A percentile compares a stretch with the other conserved stretches of the same genome.
Conservation (phyloP, 768 basidiomycete species). For the Pholiota microspora region DNA sequence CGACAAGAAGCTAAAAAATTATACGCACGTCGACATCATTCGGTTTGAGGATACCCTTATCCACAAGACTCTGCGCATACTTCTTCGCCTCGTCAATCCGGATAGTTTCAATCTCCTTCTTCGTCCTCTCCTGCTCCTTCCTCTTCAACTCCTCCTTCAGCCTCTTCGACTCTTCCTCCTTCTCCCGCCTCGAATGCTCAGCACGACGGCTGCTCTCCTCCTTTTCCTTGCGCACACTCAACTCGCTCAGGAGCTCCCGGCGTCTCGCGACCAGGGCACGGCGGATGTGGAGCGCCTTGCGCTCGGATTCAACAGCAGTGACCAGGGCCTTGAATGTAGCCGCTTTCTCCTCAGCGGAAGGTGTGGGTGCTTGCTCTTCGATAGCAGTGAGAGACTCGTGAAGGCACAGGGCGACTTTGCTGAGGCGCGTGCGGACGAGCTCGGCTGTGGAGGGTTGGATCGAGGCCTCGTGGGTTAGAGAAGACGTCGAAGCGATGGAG, state of each 20-base stretch:
- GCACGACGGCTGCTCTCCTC: constrained; percentile 82
- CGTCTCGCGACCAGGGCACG: constrained; percentile 84
- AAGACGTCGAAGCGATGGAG: constrained; percentile 23
- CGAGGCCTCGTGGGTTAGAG: constrained; percentile 28
- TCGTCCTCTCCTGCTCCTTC: constrained; percentile 62
- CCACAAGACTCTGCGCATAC: constrained; percentile 79
- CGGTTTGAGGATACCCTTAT: constrained; percentile 66
- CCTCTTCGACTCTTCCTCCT: constrained; percentile 64
- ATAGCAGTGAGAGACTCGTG: constrained; percentile 66
- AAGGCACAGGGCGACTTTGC: constrained; percentile 70
- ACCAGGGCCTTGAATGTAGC: constrained; percentile 59
- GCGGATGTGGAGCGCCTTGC: constrained; percentile 72
- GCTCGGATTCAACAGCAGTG: constrained; percentile 67
- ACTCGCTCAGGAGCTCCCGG: constrained; percentile 80
- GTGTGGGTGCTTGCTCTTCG: constrained; percentile 36
- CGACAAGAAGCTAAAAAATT: constrained; percentile 10
- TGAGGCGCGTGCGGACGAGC: constrained; percentile 74
- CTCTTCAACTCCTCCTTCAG: constrained; percentile 62
- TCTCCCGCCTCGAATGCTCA: constrained; percentile 61
- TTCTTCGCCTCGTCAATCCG: constrained; percentile 83
- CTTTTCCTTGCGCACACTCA: constrained; percentile 82
- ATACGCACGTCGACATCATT: constrained; percentile 64
- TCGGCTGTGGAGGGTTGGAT: constrained; percentile 74
- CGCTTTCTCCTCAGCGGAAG: constrained; percentile 54
- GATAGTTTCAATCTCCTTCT: constrained; percentile 77